These are phyloP conservation scores for Nicotiana rustica DNA, from an alignment of 305 asterid species.

Conservation along the genomic window DNA sequence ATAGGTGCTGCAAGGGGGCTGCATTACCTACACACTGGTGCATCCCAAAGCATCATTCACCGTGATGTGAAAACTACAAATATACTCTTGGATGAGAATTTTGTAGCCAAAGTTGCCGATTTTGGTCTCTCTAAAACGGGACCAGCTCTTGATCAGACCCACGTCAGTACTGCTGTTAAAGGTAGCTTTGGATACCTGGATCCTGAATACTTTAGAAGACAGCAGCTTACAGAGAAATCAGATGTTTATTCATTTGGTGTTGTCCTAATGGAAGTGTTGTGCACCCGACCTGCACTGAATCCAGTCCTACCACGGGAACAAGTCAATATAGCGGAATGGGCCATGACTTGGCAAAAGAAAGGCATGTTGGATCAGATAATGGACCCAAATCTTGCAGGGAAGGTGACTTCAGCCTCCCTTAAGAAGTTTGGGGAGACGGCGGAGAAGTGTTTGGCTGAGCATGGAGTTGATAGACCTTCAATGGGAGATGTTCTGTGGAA, in stretches of 20 bases:
- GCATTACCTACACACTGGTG: constrained; percentile 98
- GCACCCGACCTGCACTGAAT: constrained; percentile 95
- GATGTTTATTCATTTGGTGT: constrained; percentile 98
- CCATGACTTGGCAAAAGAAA: constrained; percentile 97
- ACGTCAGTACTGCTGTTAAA: constrained; percentile 97
- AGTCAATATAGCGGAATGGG: constrained; percentile 99
- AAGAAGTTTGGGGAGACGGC: constrained; percentile 98
- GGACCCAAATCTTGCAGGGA: constrained; percentile 84
- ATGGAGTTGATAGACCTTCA: constrained; percentile 96
- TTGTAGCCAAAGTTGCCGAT: constrained; percentile 96
- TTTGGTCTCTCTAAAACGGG: constrained; percentile 97
- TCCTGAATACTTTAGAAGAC: constrained; percentile 97
- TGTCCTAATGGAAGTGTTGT: constrained; percentile 95
- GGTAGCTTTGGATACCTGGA: constrained; percentile 99
- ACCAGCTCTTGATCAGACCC: constrained; percentile 96
- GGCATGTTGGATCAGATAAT: constrained; percentile 91
- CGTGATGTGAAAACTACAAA: constrained; percentile 98
- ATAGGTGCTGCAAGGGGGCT: constrained; percentile 98
- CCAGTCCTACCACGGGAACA: constrained; percentile 98
- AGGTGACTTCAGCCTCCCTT: constrained; percentile 84
- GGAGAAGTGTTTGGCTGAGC: constrained; percentile 89
- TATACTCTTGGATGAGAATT: constrained; percentile 89
- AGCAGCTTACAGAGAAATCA: constrained; percentile 96
- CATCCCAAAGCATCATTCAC: constrained; percentile 88
- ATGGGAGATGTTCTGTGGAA: constrained; percentile 99